phyloP scores from a whole-genome alignment of 2,329 filamentous ascomycete species.

The Apiospora phragmitis region DNA sequence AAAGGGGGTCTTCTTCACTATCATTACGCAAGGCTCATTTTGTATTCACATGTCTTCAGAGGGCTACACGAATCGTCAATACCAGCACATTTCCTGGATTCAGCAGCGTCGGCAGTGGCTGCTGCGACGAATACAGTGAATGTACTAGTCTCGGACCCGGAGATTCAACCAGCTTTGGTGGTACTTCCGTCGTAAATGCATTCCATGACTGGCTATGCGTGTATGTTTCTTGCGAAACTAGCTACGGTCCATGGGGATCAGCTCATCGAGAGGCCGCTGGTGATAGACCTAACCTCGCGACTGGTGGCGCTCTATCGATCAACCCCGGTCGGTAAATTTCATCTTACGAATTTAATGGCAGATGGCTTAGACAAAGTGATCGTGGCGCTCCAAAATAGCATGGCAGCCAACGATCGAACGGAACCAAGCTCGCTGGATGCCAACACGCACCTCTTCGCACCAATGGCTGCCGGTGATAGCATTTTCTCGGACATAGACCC shows the following conservation, averaged over 20 bases:
- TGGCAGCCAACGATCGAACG: slow-evolving; percentile 7
- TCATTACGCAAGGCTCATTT: slow-evolving; percentile 43
- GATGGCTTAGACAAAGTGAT: slow-evolving; percentile 44
- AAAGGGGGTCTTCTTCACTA: slow-evolving; percentile 40
- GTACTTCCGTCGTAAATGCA: slow-evolving; percentile 53
- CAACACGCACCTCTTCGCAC: not conserved
- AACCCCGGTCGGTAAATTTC: slow-evolving; percentile 42
- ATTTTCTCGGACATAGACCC: slow-evolving; percentile 11
- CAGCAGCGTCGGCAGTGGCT: slow-evolving; percentile 32
- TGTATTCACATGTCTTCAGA: slow-evolving; percentile 43
- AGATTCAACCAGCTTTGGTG: slow-evolving; percentile 39
- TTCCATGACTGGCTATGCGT: slow-evolving; percentile 54
- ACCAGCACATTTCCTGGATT: slow-evolving; percentile 36
- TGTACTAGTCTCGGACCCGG: slow-evolving; percentile 42
- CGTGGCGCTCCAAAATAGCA: slow-evolving; percentile 12
- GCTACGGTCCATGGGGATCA: slow-evolving; percentile 41
- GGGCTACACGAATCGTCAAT: slow-evolving; percentile 35
- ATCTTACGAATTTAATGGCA: slow-evolving; percentile 47
- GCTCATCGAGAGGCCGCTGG: slow-evolving; percentile 37
- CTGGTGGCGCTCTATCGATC: slow-evolving; percentile 42
- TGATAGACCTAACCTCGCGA: slow-evolving; percentile 37
- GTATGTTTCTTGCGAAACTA: slow-evolving; percentile 51
- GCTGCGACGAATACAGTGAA: slow-evolving; percentile 46
- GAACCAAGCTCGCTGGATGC: not conserved
- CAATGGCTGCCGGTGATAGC: not conserved